A percentile compares a stretch with the other conserved stretches of the same genome.
phyloP scores from a whole-genome alignment of 768 basidiomycete species.

The Hericium rajendrae region DNA sequence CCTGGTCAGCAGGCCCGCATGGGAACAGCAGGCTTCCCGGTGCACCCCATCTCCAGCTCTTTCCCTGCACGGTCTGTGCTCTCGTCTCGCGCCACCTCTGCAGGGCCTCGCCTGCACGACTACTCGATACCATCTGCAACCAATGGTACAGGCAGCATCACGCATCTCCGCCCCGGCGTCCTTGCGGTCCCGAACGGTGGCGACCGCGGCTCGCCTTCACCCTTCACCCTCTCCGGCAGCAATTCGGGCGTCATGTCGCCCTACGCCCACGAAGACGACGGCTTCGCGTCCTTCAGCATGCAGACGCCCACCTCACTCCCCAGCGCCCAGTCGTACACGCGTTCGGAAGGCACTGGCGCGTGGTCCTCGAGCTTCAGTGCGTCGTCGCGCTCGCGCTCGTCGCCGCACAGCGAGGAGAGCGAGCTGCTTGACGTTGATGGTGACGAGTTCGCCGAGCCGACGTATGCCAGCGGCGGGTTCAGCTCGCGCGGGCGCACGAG shows the following conservation, averaged over 20 bases:
- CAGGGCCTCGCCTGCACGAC: constrained; percentile 57
- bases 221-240: neutral
- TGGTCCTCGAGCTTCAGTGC: constrained; percentile 53
- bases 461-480: constrained; percentile 14
- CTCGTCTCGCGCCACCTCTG: neutral
- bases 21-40: neutral
- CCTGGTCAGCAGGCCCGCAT: neutral
- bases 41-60: constrained; percentile 37
- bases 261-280: constrained; percentile 7
- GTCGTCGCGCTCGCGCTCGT: constrained; percentile 21
- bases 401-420: constrained; percentile 27
- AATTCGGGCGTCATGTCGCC: neutral
- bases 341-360: constrained; percentile 24
- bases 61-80: constrained; percentile 28
- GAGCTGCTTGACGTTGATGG: constrained; percentile 20
- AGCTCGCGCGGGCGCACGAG: constrained; percentile 19
- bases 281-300: constrained; percentile 16
- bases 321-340: constrained; percentile 17
- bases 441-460: constrained; percentile 18
- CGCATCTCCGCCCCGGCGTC: constrained; percentile 51
- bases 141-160: constrained; percentile 29
- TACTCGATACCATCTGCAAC: constrained; percentile 39
- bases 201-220: constrained; percentile 1
- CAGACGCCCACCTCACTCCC: constrained; percentile 13
- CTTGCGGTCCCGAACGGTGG: constrained; percentile 30